Base-by-base conservation (phyloP, 2,329 filamentous ascomycete genomes). In the Pseudogymnoascus sp. region DNA sequence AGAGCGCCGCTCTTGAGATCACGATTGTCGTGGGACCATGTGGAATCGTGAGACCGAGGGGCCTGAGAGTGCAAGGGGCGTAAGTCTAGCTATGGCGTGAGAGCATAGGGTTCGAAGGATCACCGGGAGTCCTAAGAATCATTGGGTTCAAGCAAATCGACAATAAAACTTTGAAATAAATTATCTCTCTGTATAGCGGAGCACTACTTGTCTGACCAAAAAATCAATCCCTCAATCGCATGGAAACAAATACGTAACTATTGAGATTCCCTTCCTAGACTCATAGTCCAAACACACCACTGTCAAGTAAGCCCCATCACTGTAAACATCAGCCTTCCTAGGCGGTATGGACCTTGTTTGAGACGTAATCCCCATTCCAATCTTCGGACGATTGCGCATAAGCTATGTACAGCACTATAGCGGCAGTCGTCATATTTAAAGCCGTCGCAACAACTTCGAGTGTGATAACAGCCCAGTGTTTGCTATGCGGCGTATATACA, bases 401-500 rank as follows among this genome's bases (percentile, higher is more conserved):
- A 37, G 36, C 36, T 37, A 37, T 37, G 36, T 37, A 37, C 36
- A 37, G 36, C 36, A 37, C 36, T 37, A 37, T 15, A 37, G 36
- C 36, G 6, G 36, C 36, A 37, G 36, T 37, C 36, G 36, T 37
- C 36, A 37, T 37, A 37, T 37, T 37, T 37, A 37, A 15, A 37
- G 36, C 36, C 11, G 36, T 37, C 36, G 36, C 36, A 37, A 37
- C 36, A 37, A 37, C 36, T 37, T 37, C 36, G 36, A 37, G 36
- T 37, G 13, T 37, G 6, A n/a, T 37, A 15, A 37, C 36, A 37
- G 36, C 36, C 36, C 36, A 37, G 36, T 37, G 36, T 37, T 37
- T 37, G 1, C 62, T 59, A 31, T 69, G 66, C 35, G 67, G 65
- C 5, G 50, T 54, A 63, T 70, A 71, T 9, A 71, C 66, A 58